Evolutionary conservation across 805 yeast genomes (phyloP), one percentile per base, ranked within the genome.

Genomic region (Candida caryicola): DNA sequence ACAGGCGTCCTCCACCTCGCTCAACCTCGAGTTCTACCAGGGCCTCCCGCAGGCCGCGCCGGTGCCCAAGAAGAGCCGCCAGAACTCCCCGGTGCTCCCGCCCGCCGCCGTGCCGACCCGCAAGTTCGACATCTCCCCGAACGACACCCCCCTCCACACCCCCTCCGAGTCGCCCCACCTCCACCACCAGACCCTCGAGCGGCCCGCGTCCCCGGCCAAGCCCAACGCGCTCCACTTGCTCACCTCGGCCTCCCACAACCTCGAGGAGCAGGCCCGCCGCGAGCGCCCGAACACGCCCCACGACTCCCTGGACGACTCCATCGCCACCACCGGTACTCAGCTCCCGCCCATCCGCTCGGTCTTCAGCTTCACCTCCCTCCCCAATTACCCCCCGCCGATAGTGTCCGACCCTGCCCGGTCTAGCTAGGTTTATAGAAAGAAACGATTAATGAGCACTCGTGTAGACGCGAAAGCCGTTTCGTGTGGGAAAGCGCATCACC

Each of bases 81-180:
- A 78, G 21, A 71, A 62, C 50, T 71, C 77, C 8, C 79, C 79
- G 16, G 55, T 51, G 3, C 29, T 44, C 19, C 17, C 17, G 12
- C 14, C 25, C 27, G 12, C 23, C 31, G 15, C 16, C 19, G 12
- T 29, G 6, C 6, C 28, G 21, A 21, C 40, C 27, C 8, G 33
- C 28, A 34, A 33, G 23, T 43, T 43, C 33, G 37, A 33, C 25
- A 41, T 44, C 14, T 47, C 67, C 13, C 67, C 76, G 32, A 60
- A 57, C 36, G 77, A 71, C 10, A 74, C 79, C 5, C 79, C 79
- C 8, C 46, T 73, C 29, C 73, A 69, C 40, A 74, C 78, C 0
- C 77, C 77, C 10, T 49, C 64, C 19, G 77, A 74, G 39, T 66
- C 74, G 33, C 79, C 79, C n/a, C 71, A 59, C 32, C 47, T 73